Evolutionary conservation across 2,329 filamentous ascomycete species (phyloP), one percentile per base, ranked within the genome.

Genomic region (Waltergamsia citrina): DNA sequence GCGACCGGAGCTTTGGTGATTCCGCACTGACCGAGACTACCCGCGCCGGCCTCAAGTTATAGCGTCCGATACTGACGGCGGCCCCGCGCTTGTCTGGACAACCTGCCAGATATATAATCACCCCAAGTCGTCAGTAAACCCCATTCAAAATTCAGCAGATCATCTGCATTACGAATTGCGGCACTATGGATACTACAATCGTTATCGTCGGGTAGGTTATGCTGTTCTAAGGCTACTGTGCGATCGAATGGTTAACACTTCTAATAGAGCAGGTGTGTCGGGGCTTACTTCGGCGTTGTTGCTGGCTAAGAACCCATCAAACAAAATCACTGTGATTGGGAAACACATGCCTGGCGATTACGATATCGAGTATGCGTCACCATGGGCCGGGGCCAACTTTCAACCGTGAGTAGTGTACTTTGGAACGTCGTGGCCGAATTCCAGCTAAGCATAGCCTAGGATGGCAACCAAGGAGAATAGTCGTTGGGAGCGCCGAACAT

Each of bases 311-410:
- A 45, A 50, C 34, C 43, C 49, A 32, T 46, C 43, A 18, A 53
- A 60, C 38, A 45, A 34, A 19, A 50, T 63, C 33, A 59, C 58
- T 1, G 49, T 63, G 1, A 47, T 62, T 3, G 56, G 85, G 6
- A 88, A 86, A 51, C 81, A 88, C 52, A 86, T 90, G 80, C 85
- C 85, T 0, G 85, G 85, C 25, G 85, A 92, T 58, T 87, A 86
- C 53, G 81, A 86, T 43, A 79, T 85, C 41, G 80, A 88, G 62
- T 92, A 90, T 53, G 77, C 82, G 2, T 86, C 81, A 3, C 83
- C 82, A 1, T 88, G 81, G 81, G 83, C 83, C 4, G 83, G 83
- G 20, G 82, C 82, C 42, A 85, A 86, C 49, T 79, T 74, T 46
- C 51, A 80, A 34, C 82, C 81, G 74, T 80, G 49, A 40, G 74